phyloP scores from a whole-genome alignment of 768 basidiomycete genomes.

The Lactarius pseudohatsudake region DNA sequence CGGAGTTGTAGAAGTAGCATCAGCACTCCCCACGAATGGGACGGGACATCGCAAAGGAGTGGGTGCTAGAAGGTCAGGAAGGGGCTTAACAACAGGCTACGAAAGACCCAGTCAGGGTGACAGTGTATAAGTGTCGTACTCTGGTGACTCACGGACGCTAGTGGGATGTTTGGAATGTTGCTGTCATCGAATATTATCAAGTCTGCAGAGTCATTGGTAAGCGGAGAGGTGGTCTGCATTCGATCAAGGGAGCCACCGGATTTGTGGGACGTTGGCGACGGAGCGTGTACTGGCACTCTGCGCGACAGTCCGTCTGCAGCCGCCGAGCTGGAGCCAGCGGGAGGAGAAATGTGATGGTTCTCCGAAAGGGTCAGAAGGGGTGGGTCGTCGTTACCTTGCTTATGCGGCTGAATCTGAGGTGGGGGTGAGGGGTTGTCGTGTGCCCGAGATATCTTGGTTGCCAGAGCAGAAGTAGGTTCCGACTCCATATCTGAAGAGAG shows the following conservation, averaged over 20 bases:
- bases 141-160: slow-evolving; percentile 9
- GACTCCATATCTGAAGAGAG: slow-evolving; percentile 19
- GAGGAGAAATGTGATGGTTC: not conserved
- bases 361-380: not conserved
- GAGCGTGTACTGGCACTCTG: not conserved
- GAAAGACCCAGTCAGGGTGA: not conserved
- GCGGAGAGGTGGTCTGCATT: not conserved
- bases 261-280: slow-evolving; percentile 8
- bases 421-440: slow-evolving; percentile 77
- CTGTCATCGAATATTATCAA: slow-evolving; percentile 18
- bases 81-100: slow-evolving; percentile 11
- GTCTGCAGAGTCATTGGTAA: not conserved
- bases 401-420: slow-evolving; percentile 36
- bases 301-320: not conserved
- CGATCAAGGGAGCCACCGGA: not conserved
- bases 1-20: not conserved
- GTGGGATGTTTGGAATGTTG: slow-evolving; percentile 2
- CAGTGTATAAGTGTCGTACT: not conserved
- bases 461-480: slow-evolving; percentile 72
- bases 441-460: slow-evolving; percentile 63
- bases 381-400: slow-evolving; percentile 6
- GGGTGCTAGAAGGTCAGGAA: slow-evolving; percentile 22
- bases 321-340: not conserved
- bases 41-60: slow-evolving; percentile 8
- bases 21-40: slow-evolving; percentile 9